These are phyloP conservation scores for Wickerhamiella occidentalis DNA, from an alignment of 805 yeast species.

Conservation along the genomic window DNA sequence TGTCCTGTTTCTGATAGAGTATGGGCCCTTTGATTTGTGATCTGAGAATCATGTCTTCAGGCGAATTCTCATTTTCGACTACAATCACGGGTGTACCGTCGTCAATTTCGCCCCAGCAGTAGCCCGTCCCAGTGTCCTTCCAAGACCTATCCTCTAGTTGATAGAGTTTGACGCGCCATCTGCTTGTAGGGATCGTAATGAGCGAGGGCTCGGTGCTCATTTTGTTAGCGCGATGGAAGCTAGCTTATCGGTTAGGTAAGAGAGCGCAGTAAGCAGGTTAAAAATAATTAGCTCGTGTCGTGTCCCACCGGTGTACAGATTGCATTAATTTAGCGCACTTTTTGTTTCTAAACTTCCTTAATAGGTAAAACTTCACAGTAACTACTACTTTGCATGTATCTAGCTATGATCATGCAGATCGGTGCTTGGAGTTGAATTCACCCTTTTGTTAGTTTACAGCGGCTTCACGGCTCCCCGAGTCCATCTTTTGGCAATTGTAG, in stretches of 20 bases:
- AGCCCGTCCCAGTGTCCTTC: slow-evolving; percentile 90
- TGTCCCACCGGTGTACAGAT: not conserved
- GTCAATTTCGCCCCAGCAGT: slow-evolving; percentile 60
- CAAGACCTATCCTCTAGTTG: slow-evolving; percentile 62
- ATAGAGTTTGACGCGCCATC: slow-evolving; percentile 86
- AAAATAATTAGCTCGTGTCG: not conserved
- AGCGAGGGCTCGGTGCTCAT: slow-evolving; percentile 11
- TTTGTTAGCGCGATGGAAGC: not conserved
- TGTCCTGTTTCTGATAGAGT: slow-evolving; percentile 87
- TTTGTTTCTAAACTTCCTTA: not conserved
- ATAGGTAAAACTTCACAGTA: not conserved
- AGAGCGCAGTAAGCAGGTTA: not conserved
- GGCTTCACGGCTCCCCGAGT: too few relatives aligned
- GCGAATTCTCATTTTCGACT: slow-evolving; percentile 59
- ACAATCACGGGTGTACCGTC: slow-evolving; percentile 38
- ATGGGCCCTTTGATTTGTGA: slow-evolving; percentile 60
- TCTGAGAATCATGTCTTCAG: slow-evolving; percentile 46
- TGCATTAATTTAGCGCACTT: not conserved
- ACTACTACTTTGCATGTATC: not conserved
- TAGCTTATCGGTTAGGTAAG: slow-evolving; percentile 3
- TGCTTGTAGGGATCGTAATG: slow-evolving; percentile 28
- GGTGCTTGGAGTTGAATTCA: not conserved
- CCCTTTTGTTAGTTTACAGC: not conserved
- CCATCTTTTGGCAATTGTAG: too few relatives aligned
- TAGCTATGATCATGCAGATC: not conserved